Base-by-base conservation (phyloP, 129 eudicot genomes). In the Rutidosis leptorrhynchoides region DNA sequence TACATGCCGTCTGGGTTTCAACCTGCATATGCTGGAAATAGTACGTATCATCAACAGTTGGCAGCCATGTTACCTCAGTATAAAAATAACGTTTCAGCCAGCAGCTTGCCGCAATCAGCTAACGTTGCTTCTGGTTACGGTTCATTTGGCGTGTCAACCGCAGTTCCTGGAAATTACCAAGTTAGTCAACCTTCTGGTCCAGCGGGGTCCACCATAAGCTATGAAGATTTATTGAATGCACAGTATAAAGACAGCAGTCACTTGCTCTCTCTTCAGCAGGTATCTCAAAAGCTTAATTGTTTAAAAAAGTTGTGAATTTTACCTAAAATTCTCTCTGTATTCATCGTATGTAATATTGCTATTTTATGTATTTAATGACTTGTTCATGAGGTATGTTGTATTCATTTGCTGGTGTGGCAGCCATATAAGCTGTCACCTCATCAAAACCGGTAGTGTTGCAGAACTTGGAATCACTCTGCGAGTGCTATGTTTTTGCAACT, bases 1-100 rank as follows among this genome's bases (percentile, higher is more conserved):
- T 94, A 89, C 62, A 72, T 94, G 95, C 97, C 99, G 16, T 82
- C 93, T 69, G 97, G 86, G 45, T 94, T 82, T 62, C 96, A 86
- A 69, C 99, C 86, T 46, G 77, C 89, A 46, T 83, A 83, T 79
- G 90, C 90, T 26, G 96, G 91, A 25, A 92, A 88, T 71, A 94
- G 51, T 58, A 53, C 87, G 0, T 86, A 86, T 72, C 95, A 87
- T 77, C 99, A 89, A 48, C 87, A 96, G 58, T 68, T 93, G 46
- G 96, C 96, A 9, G 84, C 84, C 29, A 67, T 82, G 77, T 81
- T 84, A 19, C 95, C 96, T 40, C 96, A 82, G 54, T 89, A 93
- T 53, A 94, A 89, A 58, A 94, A 81, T 45, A 89, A 77, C 40
- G 74, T 75, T 57, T 79, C 95, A 3, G 93, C 67, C 46, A 84